Evolutionary conservation across 2,329 filamentous ascomycete species (phyloP), one percentile per base, ranked within the genome.

Genomic region (Purpureocillium takamizusanense): DNA sequence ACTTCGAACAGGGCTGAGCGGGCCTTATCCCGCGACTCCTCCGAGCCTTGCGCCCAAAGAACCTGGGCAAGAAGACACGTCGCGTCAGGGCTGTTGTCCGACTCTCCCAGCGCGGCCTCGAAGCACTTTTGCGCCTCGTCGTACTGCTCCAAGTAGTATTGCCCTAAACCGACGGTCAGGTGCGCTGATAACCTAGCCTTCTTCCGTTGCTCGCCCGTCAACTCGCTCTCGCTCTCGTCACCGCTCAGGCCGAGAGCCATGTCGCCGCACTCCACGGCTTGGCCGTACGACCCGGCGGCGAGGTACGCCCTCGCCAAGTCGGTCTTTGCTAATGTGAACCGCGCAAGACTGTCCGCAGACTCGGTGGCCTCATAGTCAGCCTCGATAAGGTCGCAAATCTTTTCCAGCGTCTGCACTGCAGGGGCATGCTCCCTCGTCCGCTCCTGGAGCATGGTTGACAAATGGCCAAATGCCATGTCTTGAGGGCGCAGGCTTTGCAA

Each of bases 31-130:
- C 82, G 78, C 39, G 89, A 84, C 1, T 80, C 72, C 7, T 82
- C 76, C 0, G 80, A 78, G 8, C 86, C 88, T 46, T 86, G 87
- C 0, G 89, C 89, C 90, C 92, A 98, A 1, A 97, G 72, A 0
- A 97, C 85, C 60, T 97, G 87, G 0, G 89, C 85, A 11, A 97
- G 70, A 11, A 95, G 70, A 52, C 89, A 95, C 0, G 88, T 81
- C 1, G 90, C 83, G 53, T 95, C 88, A 0, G 89, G 83, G 44
- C 87, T 80, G 29, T 76, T 75, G 23, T 76, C 66, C 1, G 84
- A 87, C 55, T 94, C 88, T 40, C 81, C 71, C 7, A 97, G 69
- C 0, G 88, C 88, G 3, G 78, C 70, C 46, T 86, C 78, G 59
- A 98, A 94, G 62, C 83, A 88, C 10, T 74, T 69, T 18, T 95